Conservation (phyloP, 78 protist genomes). For the Dictyostelium firmibasis region DNA sequence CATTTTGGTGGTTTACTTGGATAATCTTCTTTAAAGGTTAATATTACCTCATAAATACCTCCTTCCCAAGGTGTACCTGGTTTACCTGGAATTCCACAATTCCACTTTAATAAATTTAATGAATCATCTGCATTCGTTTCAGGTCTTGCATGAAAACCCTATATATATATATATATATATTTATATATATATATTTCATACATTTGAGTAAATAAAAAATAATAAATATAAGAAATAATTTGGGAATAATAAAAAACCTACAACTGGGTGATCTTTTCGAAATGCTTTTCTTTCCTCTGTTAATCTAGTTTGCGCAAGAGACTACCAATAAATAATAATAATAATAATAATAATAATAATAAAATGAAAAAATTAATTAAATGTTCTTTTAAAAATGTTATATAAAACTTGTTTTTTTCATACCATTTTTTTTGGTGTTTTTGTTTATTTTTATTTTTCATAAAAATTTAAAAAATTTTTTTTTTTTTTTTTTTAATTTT, state of each 20-base stretch:
- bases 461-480: background rate
- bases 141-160: conserved; percentile 89
- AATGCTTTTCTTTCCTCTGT: conserved; percentile 93
- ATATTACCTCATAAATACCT: conserved; percentile 83
- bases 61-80: conserved; percentile 94
- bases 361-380: background rate
- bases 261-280: conserved; percentile 96
- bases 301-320: conserved; percentile 82
- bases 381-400: too few relatives aligned
- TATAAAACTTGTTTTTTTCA: background rate
- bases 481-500: background rate
- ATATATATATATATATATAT: background rate
- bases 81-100: conserved; percentile 94
- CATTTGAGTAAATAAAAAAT: background rate
- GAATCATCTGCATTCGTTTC: conserved; percentile 74
- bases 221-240: background rate
- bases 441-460: too few relatives aligned
- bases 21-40: conserved; percentile 94
- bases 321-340: background rate
- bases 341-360: too few relatives aligned
- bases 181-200: too few relatives aligned
- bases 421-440: background rate
- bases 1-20: conserved; percentile 96
- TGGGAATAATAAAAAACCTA: conserved; percentile 8
- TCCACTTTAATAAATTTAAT: conserved; percentile 85